These are phyloP conservation scores for Eutypella sp. DNA, from an alignment of 2,329 filamentous ascomycete species.

Conservation along the genomic window DNA sequence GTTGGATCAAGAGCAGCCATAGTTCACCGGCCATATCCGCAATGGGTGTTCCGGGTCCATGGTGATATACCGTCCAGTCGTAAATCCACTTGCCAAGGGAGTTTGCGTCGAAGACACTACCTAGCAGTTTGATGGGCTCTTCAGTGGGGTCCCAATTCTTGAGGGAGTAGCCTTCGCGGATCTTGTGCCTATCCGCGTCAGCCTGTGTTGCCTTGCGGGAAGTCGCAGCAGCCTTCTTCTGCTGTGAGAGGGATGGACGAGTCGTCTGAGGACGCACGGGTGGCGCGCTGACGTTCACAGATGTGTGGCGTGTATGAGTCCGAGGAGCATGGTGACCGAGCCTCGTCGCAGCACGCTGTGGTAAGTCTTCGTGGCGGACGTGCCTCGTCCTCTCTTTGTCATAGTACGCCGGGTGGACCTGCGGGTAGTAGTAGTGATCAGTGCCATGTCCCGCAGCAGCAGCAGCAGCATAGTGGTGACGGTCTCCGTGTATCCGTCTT, in stretches of 20 bases:
- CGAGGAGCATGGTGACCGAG: constrained; percentile 26
- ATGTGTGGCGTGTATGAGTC: constrained; percentile 41
- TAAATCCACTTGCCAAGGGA: constrained; percentile 99
- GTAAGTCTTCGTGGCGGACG: constrained; percentile 35
- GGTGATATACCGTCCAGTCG: constrained; percentile 94
- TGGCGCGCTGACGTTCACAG: constrained; percentile 26
- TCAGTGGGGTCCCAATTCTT: constrained; percentile 98
- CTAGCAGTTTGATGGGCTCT: constrained; percentile 87
- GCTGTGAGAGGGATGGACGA: constrained; percentile 38
- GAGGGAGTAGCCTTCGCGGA: constrained; percentile 84
- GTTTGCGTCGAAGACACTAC: constrained; percentile 96
- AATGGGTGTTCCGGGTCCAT: constrained; percentile 76
- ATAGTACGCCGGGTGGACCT: constrained; percentile 36
- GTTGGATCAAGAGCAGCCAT: constrained; percentile 90
- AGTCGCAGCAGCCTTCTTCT: constrained; percentile 32
- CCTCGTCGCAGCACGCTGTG: constrained; percentile 34
- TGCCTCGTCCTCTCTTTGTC: constrained; percentile 37
- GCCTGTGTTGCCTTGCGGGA: constrained; percentile 48
- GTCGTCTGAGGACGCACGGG: constrained; percentile 50
- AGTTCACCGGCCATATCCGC: constrained; percentile 89
- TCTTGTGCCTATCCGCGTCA: constrained; percentile 62
- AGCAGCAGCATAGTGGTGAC: constrained; percentile 36
- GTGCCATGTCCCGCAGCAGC: constrained; percentile 50
- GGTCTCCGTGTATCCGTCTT: constrained; percentile 28
- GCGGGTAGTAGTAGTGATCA: constrained; percentile 54